phyloP scores from a whole-genome alignment of 306 rosid genomes.

The Clitoria ternatea region DNA sequence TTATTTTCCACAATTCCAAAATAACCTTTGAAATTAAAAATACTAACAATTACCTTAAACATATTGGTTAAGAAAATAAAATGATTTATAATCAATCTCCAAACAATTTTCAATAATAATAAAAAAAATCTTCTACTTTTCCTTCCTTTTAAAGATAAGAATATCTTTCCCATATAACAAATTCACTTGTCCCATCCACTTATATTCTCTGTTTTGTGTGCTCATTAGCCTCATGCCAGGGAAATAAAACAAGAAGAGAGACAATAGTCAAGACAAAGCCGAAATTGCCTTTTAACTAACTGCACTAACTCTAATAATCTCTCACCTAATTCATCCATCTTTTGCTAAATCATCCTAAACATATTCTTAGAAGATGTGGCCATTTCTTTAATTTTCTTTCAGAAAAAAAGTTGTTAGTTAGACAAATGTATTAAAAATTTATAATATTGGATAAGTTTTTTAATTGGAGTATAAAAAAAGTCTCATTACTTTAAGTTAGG shows the following conservation, averaged over 20 bases:
- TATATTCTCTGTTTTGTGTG: background rate
- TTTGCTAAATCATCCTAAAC: background rate
- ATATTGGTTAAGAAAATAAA: no score
- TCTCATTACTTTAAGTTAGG: background rate
- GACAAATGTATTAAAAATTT: background rate
- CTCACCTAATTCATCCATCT: slow-evolving; percentile 15
- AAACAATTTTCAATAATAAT: no score
- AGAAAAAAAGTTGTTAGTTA: background rate
- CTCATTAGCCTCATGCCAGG: background rate
- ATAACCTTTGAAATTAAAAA: no score
- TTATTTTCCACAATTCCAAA: no score
- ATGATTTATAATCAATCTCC: no score
- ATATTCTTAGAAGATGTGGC: background rate
- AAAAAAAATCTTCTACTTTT: no score
- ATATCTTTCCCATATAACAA: no score
- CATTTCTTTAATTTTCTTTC: background rate
- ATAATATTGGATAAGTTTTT: background rate
- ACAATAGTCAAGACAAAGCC: slow-evolving; percentile 11
- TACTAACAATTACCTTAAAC: no score
- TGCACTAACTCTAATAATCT: slow-evolving; percentile 5
- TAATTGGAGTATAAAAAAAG: background rate
- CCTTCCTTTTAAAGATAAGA: no score
- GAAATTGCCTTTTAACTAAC: slow-evolving; percentile 18
- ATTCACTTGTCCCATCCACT: background rate
- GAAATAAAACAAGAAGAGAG: slow-evolving; percentile 5